Percentiles rank a stretch among this genome's conserved stretches.
Evolutionary conservation across 169 alveolate species (phyloP).

Genomic region (Ichthyophthirius multifiliis): DNA sequence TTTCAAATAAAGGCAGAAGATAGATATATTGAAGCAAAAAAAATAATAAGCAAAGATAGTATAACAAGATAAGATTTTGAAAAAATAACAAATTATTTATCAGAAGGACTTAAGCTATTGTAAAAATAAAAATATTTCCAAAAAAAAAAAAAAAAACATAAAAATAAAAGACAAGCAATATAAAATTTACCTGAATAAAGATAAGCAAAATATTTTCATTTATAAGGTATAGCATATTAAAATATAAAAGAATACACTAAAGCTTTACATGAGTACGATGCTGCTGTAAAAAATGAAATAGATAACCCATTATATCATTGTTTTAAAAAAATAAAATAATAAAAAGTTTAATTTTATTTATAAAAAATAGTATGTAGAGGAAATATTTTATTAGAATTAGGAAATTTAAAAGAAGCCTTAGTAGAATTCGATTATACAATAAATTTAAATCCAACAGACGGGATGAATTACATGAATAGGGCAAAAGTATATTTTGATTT

Average conservation of each 20-base stretch:
- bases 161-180: background rate
- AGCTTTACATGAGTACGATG: slow-evolving; percentile 66
- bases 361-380: slow-evolving; percentile 53
- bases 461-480: slow-evolving; percentile 58
- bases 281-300: slow-evolving; percentile 63
- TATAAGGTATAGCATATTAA: slow-evolving; percentile 60
- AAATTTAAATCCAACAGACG: slow-evolving; percentile 47
- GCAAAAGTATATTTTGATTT: slow-evolving; percentile 70
- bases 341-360: background rate
- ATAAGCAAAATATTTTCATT: slow-evolving; percentile 43
- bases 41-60: slow-evolving; percentile 25
- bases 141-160: background rate
- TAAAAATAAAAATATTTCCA: background rate
- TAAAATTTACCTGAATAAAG: background rate
- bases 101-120: slow-evolving; percentile 27
- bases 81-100: slow-evolving; percentile 1
- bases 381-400: slow-evolving; percentile 49
- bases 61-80: slow-evolving; percentile 31
- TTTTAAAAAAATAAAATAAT: background rate
- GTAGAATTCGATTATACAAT: slow-evolving; percentile 70
- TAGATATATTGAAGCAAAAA: slow-evolving; percentile 19
- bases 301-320: slow-evolving; percentile 51
- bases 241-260: slow-evolving; percentile 45
- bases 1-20: slow-evolving; percentile 11
- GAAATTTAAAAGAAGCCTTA: slow-evolving; percentile 67